Evolutionary conservation across 257 asterid genomes (phyloP).

Genomic region (Solanum pinnatisectum): DNA sequence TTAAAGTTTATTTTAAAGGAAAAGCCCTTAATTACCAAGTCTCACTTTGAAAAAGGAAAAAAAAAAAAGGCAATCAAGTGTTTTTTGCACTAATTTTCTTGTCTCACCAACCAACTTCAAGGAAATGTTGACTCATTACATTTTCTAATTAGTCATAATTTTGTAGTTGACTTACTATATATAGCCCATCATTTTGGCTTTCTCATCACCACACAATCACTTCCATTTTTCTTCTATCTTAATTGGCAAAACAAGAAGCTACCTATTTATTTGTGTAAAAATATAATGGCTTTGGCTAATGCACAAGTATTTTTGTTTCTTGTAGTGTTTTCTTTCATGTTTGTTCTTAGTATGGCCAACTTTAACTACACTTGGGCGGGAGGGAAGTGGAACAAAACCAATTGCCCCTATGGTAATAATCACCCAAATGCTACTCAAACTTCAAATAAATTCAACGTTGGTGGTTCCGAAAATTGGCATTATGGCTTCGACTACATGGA

Average conservation of each 20-base stretch:
- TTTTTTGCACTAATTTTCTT: not conserved
- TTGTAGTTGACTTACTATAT: not conserved
- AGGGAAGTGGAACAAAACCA: not conserved
- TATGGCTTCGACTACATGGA: conserved; percentile 60
- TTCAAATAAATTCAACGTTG: conserved; percentile 29
- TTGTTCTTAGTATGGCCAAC: not conserved
- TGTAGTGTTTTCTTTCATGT: not conserved
- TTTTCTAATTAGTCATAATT: not conserved
- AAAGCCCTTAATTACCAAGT: not conserved
- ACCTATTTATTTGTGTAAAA: not conserved
- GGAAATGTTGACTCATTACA: not conserved
- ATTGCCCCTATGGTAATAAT: conserved; percentile 21
- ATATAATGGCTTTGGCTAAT: conserved; percentile 10
- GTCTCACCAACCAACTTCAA: conserved; percentile 3
- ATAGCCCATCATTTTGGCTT: not conserved
- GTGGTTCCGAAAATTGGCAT: conserved; percentile 55
- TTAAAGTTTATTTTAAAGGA: not conserved
- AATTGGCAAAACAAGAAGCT: not conserved
- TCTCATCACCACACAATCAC: not conserved
- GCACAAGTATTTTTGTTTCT: conserved; percentile 7
- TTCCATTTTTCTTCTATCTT: not conserved
- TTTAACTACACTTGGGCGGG: conserved; percentile 31
- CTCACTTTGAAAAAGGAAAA: not conserved
- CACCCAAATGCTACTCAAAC: conserved; percentile 23
- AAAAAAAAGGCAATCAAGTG: not conserved